Percentiles rank a stretch among this genome's conserved stretches.
phyloP scores from a whole-genome alignment of 768 basidiomycete species.

The Melanogaster broomeanus region DNA sequence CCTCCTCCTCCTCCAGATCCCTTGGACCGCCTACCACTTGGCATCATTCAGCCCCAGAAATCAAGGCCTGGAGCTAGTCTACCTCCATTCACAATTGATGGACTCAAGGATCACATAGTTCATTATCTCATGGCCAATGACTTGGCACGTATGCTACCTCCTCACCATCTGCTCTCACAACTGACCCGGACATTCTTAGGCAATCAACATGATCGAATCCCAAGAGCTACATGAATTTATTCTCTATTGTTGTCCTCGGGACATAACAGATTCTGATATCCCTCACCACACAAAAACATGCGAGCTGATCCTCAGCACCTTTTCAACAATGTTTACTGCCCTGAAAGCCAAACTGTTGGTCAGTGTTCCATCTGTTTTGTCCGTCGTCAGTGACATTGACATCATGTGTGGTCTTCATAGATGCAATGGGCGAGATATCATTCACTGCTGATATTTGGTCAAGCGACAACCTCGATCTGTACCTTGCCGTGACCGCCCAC shows the following conservation, averaged over 20 bases:
- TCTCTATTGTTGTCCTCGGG: neutral
- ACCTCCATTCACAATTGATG: neutral
- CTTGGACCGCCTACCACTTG: neutral
- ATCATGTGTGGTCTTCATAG: neutral
- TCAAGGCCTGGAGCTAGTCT: neutral
- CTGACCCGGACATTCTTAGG: neutral
- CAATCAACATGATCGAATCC: conserved; percentile 1
- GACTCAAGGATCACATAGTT: neutral
- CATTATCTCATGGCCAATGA: neutral
- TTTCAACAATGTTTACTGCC: neutral
- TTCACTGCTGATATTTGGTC: conserved; percentile 41
- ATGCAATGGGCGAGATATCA: conserved; percentile 6
- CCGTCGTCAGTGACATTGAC: no score
- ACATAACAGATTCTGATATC: conserved; percentile 8
- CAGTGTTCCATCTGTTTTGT: neutral
- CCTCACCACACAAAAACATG: conserved; percentile 2
- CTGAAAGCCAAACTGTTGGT: neutral
- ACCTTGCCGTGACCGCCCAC: conserved; percentile 37
- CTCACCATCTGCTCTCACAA: neutral
- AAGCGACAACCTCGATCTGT: conserved; percentile 21
- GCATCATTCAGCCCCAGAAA: neutral
- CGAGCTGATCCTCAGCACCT: neutral
- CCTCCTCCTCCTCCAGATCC: neutral
- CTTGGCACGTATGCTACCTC: neutral
- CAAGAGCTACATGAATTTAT: neutral